These are phyloP conservation scores for Eucalyptus brandiana DNA, from an alignment of 345 rosid genomes.

Conservation along the genomic window DNA sequence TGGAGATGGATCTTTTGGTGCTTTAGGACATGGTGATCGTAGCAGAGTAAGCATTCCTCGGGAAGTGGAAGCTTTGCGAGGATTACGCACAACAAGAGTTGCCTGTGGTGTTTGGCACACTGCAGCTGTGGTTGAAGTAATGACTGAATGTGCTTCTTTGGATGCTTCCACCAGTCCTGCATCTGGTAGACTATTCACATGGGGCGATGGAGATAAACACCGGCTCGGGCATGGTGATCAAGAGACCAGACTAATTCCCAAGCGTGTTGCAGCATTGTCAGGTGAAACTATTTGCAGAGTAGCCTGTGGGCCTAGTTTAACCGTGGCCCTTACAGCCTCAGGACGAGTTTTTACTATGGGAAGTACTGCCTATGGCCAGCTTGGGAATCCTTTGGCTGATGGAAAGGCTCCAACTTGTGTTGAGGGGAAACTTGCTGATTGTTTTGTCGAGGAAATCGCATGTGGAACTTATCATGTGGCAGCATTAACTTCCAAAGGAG, in stretches of 20 bases:
- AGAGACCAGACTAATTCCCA: constrained; percentile 49
- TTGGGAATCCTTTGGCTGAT: constrained; percentile 48
- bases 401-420: constrained; percentile 49
- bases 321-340: constrained; percentile 51
- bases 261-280: constrained; percentile 26
- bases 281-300: constrained; percentile 43
- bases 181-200: constrained; percentile 52
- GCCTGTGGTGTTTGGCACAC: constrained; percentile 98
- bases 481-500: constrained; percentile 48
- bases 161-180: constrained; percentile 19
- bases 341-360: constrained; percentile 90
- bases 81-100: constrained; percentile 38
- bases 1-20: constrained; percentile 94
- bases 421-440: constrained; percentile 36
- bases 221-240: constrained; percentile 75
- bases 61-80: constrained; percentile 59
- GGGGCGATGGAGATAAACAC: constrained; percentile 81
- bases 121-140: constrained; percentile 62
- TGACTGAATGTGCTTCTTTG: constrained; percentile 23
- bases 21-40: constrained; percentile 79
- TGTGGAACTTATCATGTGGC: constrained; percentile 86
- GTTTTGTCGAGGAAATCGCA: constrained; percentile 53
- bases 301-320: constrained; percentile 64
- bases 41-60: constrained; percentile 47
- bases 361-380: constrained; percentile 56